Conservation (phyloP, 371 early-diverging fungal species). For the Lichtheimia corymbifera region DNA sequence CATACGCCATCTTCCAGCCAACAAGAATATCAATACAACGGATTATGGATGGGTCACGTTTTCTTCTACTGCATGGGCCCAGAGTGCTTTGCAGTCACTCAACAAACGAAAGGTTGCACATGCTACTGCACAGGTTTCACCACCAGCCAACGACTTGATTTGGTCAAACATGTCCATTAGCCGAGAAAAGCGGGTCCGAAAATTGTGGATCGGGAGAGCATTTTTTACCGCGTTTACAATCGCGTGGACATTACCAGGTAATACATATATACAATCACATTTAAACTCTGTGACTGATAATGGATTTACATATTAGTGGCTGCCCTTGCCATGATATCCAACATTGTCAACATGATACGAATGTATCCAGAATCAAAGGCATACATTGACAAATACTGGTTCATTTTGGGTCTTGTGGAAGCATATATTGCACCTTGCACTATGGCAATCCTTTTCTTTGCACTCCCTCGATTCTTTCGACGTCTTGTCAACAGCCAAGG, state of each 20-base stretch:
- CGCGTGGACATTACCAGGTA: constrained; percentile 59
- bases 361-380: constrained; percentile 43
- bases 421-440: constrained; percentile 69
- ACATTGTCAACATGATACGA: constrained; percentile 54
- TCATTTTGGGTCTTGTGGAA: constrained; percentile 59
- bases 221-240: constrained; percentile 59
- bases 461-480: constrained; percentile 64
- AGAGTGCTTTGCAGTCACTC: constrained; percentile 2
- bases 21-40: constrained; percentile 19
- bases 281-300: not conserved
- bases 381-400: constrained; percentile 44
- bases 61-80: constrained; percentile 47
- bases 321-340: constrained; percentile 56
- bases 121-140: constrained; percentile 47
- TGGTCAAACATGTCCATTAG: constrained; percentile 76
- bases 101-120: constrained; percentile 18
- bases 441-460: constrained; percentile 61
- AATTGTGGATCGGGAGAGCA: constrained; percentile 54
- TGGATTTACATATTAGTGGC: constrained; percentile 26
- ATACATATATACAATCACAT: not conserved
- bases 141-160: constrained; percentile 74
- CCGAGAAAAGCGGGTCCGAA: constrained; percentile 40
- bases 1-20: constrained; percentile 50
- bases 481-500: constrained; percentile 71
- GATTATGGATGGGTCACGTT: constrained; percentile 76